Percentiles rank a stretch among this genome's conserved stretches.
These are phyloP conservation scores for Ambrosiella cleistominuta DNA, from an alignment of 2,329 filamentous ascomycete genomes.

Conservation along the genomic window DNA sequence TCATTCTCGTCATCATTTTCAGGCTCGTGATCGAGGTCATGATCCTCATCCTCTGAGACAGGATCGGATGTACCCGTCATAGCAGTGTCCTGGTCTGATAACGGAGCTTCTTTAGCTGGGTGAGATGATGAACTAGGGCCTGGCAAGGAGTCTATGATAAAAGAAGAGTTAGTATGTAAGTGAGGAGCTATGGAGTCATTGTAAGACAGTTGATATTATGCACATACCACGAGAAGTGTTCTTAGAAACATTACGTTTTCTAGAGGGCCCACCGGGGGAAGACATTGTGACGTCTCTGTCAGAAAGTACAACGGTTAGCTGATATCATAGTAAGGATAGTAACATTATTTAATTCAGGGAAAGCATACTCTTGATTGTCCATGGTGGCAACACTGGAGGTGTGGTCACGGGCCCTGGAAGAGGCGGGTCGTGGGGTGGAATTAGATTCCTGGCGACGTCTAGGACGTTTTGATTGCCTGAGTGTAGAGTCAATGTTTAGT, in stretches of 20 bases:
- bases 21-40: slow-evolving; percentile 15
- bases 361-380: slow-evolving; percentile 52
- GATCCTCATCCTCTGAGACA: slow-evolving; percentile 25
- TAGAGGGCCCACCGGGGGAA: slow-evolving; percentile 6
- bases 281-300: slow-evolving; percentile 19
- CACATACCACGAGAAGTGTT: slow-evolving; percentile 7
- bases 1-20: slow-evolving; percentile 19
- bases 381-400: slow-evolving; percentile 25
- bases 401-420: neutral
- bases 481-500: neutral
- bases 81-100: slow-evolving; percentile 43
- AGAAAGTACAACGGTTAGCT: neutral
- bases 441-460: neutral
- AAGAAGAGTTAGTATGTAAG: neutral
- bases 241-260: slow-evolving; percentile 15
- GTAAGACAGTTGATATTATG: neutral
- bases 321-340: slow-evolving; percentile 10
- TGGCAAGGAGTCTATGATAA: neutral
- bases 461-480: neutral
- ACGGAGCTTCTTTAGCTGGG: slow-evolving; percentile 31
- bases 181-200: neutral
- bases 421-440: neutral
- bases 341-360: slow-evolving; percentile 8
- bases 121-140: slow-evolving; percentile 9
- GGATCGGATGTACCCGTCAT: slow-evolving; percentile 54